Evolutionary conservation across 805 yeast species (phyloP).

Genomic region (Metschnikowia dekortorum): DNA sequence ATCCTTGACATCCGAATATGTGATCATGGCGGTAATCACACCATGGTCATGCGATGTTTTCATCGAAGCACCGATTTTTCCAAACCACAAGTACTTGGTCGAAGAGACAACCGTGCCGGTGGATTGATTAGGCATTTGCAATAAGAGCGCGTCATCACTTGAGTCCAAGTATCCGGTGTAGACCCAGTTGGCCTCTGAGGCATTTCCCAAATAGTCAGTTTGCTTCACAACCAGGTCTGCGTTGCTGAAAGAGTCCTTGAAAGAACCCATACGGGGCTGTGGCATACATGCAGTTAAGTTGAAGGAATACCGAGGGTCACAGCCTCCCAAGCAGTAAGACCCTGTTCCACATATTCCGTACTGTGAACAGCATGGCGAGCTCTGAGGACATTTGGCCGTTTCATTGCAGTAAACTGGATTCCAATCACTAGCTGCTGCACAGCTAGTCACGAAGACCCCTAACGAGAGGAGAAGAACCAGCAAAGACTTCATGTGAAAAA

Average conservation of each 20-base stretch:
- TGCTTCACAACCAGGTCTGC: slow-evolving; percentile 23
- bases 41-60: slow-evolving; percentile 75
- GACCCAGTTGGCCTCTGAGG: slow-evolving; percentile 62
- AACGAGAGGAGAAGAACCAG: slow-evolving; percentile 1
- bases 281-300: slow-evolving; percentile 75
- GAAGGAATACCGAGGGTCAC: slow-evolving; percentile 73
- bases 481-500: slow-evolving; percentile 8
- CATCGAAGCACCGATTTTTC: slow-evolving; percentile 63
- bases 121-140: slow-evolving; percentile 72
- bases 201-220: slow-evolving; percentile 62
- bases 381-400: slow-evolving; percentile 63
- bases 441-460: slow-evolving; percentile 6
- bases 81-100: slow-evolving; percentile 82
- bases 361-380: slow-evolving; percentile 79
- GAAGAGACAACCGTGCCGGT: slow-evolving; percentile 80
- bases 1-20: slow-evolving; percentile 81
- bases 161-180: slow-evolving; percentile 56
- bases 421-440: slow-evolving; percentile 7
- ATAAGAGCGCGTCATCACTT: slow-evolving; percentile 50
- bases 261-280: slow-evolving; percentile 65
- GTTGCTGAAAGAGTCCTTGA: slow-evolving; percentile 39
- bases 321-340: slow-evolving; percentile 75
- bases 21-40: slow-evolving; percentile 78
- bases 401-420: slow-evolving; percentile 44
- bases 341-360: slow-evolving; percentile 82